Base-by-base conservation (phyloP, 2,329 filamentous ascomycete genomes). In the Neonectria faginata region DNA sequence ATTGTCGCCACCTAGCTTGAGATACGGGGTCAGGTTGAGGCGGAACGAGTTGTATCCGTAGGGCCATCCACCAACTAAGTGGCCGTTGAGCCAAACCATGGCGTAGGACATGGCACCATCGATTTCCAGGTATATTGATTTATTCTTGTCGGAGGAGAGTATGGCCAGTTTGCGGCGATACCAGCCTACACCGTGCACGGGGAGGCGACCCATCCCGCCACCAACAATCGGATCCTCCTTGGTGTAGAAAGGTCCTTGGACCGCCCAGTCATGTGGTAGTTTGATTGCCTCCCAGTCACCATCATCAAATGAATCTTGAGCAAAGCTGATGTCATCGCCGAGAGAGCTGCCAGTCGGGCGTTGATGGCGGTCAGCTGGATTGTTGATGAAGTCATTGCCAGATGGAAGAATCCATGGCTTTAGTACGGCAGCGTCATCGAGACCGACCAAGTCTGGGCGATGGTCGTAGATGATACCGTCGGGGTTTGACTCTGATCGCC, bases 101-200 rank as follows among this genome's bases (percentile, higher is more conserved):
- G 83, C 77, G 64, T 85, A 85, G 0, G 83, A 81, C 83, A 84
- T 85, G 52, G 83, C 84, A 2, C 84, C 84, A 60, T 85, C 84
- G 20, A 86, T 68, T 22, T 86, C 83, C 5, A 86, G 72, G 56
- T 78, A 85, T 12, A 84, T 69, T 0, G 75, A 71, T 57, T 81
- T 83, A 9, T 74, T 76, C 18, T 67, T 57, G 18, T 83, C 80
- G 1, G 69, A 70, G 0, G 71, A 57, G 0, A 57, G 53, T 3
- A 82, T 60, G 0, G 71, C 68, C 1, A 86, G 9, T 3, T 72
- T 80, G 29, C 79, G 77, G 4, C 84, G 82, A 67, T 86, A 86
- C 85, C 84, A 86, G 2, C 82, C 84, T 2, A 87, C 79, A 3
- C 85, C 85, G n/a, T 86, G 80, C 22, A 80, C 77, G 0, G 85